phyloP scores from a whole-genome alignment of 1,284 basidiomycete genomes.

The Polyporus tsugae region DNA sequence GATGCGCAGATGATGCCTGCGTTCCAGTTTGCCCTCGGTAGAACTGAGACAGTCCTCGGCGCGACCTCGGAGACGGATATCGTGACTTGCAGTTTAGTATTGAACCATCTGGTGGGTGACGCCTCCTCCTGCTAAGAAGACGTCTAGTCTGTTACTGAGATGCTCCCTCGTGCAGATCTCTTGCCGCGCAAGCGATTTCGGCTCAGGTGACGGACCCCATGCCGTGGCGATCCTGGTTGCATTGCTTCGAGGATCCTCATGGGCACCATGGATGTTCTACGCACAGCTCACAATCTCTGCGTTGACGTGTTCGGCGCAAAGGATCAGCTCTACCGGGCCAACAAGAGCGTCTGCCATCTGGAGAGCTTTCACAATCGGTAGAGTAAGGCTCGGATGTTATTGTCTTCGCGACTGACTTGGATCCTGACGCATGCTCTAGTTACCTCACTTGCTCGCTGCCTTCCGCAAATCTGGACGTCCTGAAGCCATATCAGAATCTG shows the following conservation, averaged over 20 bases:
- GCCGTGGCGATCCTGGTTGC: conserved; percentile 65
- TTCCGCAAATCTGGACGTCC: conserved; percentile 63
- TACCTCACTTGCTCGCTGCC: conserved; percentile 62
- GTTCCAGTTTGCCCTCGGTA: conserved; percentile 63
- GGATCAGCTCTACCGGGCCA: conserved; percentile 42
- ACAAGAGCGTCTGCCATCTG: conserved; percentile 56
- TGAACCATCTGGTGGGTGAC: conserved; percentile 63
- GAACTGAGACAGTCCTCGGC: conserved; percentile 58
- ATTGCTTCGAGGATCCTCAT: conserved; percentile 68
- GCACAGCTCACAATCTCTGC: conserved; percentile 71
- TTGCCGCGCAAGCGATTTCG: conserved; percentile 64
- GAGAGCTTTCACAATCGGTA: conserved; percentile 75
- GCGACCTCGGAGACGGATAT: conserved; percentile 69
- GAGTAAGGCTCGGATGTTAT: conserved; percentile 52
- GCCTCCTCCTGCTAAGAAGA: not conserved
- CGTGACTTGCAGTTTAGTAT: conserved; percentile 64
- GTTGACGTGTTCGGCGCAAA: conserved; percentile 66
- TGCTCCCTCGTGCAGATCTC: conserved; percentile 52
- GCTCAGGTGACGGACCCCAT: conserved; percentile 64
- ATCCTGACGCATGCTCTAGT: conserved; percentile 46
- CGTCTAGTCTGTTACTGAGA: not conserved
- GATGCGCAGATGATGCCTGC: conserved; percentile 75
- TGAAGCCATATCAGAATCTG: conserved; percentile 57
- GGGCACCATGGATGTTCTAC: conserved; percentile 73
- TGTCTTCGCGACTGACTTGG: not conserved